Percentiles rank a stretch among this genome's conserved stretches.
Conservation (phyloP, 208 protist genomes). For the Leishmania mexicana region DNA sequence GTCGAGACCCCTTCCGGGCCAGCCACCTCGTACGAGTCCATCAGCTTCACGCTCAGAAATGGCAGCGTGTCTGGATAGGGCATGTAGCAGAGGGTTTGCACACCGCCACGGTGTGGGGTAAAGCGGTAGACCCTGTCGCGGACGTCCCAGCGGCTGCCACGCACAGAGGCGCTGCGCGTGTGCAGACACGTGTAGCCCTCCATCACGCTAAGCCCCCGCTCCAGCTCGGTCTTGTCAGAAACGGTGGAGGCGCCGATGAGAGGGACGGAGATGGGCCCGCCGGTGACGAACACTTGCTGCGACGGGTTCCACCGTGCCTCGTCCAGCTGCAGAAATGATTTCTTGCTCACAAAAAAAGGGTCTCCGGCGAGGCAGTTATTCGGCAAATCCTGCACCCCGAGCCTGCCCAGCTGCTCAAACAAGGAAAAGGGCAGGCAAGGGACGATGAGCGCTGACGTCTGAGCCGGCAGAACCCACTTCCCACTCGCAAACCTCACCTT, state of each 20-base stretch:
- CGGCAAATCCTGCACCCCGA: slow-evolving; percentile 39
- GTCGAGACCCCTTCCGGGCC: slow-evolving; percentile 77
- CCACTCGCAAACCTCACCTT: slow-evolving; percentile 36
- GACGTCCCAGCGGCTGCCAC: slow-evolving; percentile 62
- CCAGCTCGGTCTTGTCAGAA: slow-evolving; percentile 44
- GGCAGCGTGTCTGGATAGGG: slow-evolving; percentile 68
- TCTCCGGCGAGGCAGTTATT: slow-evolving; percentile 61
- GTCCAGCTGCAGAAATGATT: slow-evolving; percentile 38
- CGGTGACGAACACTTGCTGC: slow-evolving; percentile 49
- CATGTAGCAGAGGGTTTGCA: slow-evolving; percentile 69
- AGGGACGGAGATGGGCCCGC: slow-evolving; percentile 57
- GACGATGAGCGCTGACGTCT: slow-evolving; percentile 51
- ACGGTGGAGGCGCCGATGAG: slow-evolving; percentile 27
- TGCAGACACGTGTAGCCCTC: slow-evolving; percentile 72
- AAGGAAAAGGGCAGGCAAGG: slow-evolving; percentile 61
- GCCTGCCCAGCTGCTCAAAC: slow-evolving; percentile 33
- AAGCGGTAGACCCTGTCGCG: slow-evolving; percentile 52
- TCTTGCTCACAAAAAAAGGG: slow-evolving; percentile 48
- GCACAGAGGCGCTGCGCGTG: slow-evolving; percentile 60
- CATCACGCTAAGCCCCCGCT: slow-evolving; percentile 61
- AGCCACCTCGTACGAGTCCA: slow-evolving; percentile 62
- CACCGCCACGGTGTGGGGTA: slow-evolving; percentile 61
- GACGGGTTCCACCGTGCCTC: slow-evolving; percentile 21
- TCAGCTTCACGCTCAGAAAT: slow-evolving; percentile 60
- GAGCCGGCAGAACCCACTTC: slow-evolving; percentile 29